A percentile compares a stretch with the other conserved stretches of the same genome.
These are phyloP conservation scores for Lithospermum erythrorhizon DNA, from an alignment of 257 asterid genomes.

Conservation along the genomic window DNA sequence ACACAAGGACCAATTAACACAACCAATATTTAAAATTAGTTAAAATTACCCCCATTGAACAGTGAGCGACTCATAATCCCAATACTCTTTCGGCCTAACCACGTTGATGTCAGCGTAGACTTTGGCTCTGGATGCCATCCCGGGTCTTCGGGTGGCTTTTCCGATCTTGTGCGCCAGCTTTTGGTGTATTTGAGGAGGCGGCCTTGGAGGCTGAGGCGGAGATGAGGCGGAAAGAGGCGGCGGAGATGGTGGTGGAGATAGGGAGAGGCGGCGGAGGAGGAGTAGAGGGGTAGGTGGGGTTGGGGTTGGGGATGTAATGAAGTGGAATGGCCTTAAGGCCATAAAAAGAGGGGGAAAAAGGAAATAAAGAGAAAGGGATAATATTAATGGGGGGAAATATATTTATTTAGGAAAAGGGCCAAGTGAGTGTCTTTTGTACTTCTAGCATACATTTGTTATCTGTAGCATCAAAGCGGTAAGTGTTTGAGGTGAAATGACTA, in stretches of 20 bases:
- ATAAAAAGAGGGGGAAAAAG: conserved; percentile 9
- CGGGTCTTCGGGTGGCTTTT: conserved; percentile 76
- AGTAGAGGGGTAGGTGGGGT: conserved; percentile 8
- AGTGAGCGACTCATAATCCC: conserved; percentile 84
- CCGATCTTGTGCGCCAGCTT: conserved; percentile 88
- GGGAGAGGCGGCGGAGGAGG: conserved; percentile 11
- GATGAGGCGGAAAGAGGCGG: conserved; percentile 12
- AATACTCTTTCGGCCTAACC: conserved; percentile 79
- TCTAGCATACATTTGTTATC: too few species aligned
- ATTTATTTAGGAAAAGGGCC: too few species aligned
- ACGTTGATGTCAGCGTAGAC: conserved; percentile 75
- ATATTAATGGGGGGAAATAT: too few species aligned
- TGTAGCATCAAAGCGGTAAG: too few species aligned
- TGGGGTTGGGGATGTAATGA: conserved; percentile 21
- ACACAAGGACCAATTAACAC: background rate
- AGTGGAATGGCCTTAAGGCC: conserved; percentile 79
- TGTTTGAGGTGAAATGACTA: too few species aligned
- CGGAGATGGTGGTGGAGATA: conserved; percentile 12
- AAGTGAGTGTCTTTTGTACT: too few species aligned
- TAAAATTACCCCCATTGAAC: conserved; percentile 86
- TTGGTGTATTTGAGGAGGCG: conserved; percentile 23
- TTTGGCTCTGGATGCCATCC: conserved; percentile 77
- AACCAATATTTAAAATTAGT: background rate
- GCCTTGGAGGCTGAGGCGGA: conserved; percentile 22
- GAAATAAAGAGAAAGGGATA: too few species aligned